These are phyloP conservation scores for Pueraria montana DNA, from an alignment of 306 rosid genomes.

Conservation along the genomic window DNA sequence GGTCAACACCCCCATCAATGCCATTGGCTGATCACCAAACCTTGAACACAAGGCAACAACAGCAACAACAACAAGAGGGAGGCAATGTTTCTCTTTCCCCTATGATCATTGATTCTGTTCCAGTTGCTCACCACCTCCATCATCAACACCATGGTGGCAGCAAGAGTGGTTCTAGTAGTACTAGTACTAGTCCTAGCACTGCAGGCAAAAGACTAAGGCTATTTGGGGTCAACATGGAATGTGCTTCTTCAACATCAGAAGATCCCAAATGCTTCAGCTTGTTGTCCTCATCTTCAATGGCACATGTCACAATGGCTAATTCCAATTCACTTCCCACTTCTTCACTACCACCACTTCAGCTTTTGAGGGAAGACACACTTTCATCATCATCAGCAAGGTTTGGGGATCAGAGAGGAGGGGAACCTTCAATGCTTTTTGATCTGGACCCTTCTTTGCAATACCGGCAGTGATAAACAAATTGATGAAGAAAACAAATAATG, in stretches of 20 bases:
- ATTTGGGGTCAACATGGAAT: slow-evolving; percentile 93
- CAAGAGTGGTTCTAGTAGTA: slow-evolving; percentile 6
- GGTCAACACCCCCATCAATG: slow-evolving; percentile 46
- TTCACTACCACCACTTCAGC: slow-evolving; percentile 47
- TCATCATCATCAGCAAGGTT: slow-evolving; percentile 58
- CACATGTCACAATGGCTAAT: slow-evolving; percentile 41
- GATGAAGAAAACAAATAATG: slow-evolving; percentile 45
- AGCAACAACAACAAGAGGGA: slow-evolving; percentile 39
- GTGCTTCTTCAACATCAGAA: slow-evolving; percentile 57
- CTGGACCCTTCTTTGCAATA: slow-evolving; percentile 71
- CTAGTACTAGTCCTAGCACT: neutral
- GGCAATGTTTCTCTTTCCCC: slow-evolving; percentile 40
- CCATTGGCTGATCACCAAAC: slow-evolving; percentile 37
- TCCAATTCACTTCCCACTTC: slow-evolving; percentile 45
- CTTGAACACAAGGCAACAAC: slow-evolving; percentile 42
- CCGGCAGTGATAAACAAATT: slow-evolving; percentile 43
- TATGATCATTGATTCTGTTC: slow-evolving; percentile 64
- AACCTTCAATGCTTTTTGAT: slow-evolving; percentile 63
- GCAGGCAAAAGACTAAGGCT: slow-evolving; percentile 67
- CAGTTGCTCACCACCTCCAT: slow-evolving; percentile 48
- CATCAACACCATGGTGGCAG: slow-evolving; percentile 18
- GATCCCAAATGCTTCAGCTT: slow-evolving; percentile 51
- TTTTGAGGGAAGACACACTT: slow-evolving; percentile 53
- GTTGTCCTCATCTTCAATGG: slow-evolving; percentile 42
- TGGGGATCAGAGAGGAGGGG: slow-evolving; percentile 60